A percentile compares a stretch with the other conserved stretches of the same genome.
Evolutionary conservation across 805 yeast species (phyloP).

Genomic region (Cyberlindnera maritima): DNA sequence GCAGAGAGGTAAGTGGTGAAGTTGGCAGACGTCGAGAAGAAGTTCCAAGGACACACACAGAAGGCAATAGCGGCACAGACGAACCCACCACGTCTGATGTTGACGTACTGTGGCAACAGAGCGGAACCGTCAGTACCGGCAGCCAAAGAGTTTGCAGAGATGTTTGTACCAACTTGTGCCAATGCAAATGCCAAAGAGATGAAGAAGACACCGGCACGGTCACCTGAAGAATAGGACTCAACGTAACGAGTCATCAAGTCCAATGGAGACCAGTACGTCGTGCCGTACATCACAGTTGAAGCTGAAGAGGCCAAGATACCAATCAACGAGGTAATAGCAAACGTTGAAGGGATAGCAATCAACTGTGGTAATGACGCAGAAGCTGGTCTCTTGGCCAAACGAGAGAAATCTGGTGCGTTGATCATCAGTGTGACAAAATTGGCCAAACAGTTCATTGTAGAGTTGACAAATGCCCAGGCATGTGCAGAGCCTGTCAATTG

Average conservation of each 20-base stretch:
- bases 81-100: conserved; percentile 79
- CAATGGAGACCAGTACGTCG: conserved; percentile 80
- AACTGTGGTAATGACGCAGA: conserved; percentile 55
- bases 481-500: conserved; percentile 55
- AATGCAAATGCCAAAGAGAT: conserved; percentile 68
- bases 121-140: conserved; percentile 76
- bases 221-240: conserved; percentile 50
- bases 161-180: conserved; percentile 78
- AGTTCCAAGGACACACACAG: conserved; percentile 82
- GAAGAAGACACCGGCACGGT: conserved; percentile 78
- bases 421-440: conserved; percentile 85
- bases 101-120: conserved; percentile 58
- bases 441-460: conserved; percentile 79
- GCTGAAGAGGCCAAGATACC: conserved; percentile 87
- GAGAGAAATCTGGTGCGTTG: conserved; percentile 87
- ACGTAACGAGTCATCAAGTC: conserved; percentile 62
- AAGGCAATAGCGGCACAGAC: conserved; percentile 71
- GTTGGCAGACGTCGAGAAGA: conserved; percentile 62
- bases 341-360: conserved; percentile 70
- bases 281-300: conserved; percentile 63
- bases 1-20: conserved; percentile 82
- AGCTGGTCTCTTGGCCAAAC: conserved; percentile 64
- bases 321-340: conserved; percentile 77
- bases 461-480: conserved; percentile 81
- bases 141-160: conserved; percentile 69